Evolutionary conservation across 441 rosid genomes (phyloP).

Genomic region (Macaranga tanarius): DNA sequence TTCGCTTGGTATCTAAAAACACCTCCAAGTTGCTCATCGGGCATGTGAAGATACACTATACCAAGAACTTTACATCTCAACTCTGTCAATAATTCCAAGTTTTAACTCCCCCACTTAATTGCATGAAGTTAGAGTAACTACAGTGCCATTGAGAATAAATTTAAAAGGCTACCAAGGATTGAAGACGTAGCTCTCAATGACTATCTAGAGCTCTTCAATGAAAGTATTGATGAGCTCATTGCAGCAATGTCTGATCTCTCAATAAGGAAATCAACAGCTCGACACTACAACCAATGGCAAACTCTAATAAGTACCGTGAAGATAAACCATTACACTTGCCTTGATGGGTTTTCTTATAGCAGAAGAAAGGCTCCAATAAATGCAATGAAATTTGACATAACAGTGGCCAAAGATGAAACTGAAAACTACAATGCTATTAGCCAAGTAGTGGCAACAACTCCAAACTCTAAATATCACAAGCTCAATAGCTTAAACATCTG

Average conservation of each 20-base stretch:
- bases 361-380: conserved; percentile 33
- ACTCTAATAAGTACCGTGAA: conserved; percentile 56
- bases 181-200: conserved; percentile 61
- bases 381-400: conserved; percentile 39
- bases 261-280: conserved; percentile 36
- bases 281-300: conserved; percentile 47
- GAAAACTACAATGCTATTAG: conserved; percentile 43
- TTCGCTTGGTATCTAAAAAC: conserved; percentile 43
- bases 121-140: conserved; percentile 46
- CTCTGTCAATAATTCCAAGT: conserved; percentile 46
- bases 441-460: conserved; percentile 52
- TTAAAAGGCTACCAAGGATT: conserved; percentile 27
- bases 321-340: conserved; percentile 61
- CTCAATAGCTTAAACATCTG: too few species aligned
- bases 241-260: conserved; percentile 50
- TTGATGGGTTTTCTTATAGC: conserved; percentile 41
- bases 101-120: conserved; percentile 47
- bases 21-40: conserved; percentile 43
- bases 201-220: conserved; percentile 63
- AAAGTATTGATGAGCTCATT: conserved; percentile 54
- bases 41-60: conserved; percentile 57
- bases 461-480: conserved; percentile 45
- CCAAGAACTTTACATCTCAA: conserved; percentile 59
- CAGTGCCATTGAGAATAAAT: conserved; percentile 33
- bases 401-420: conserved; percentile 54